Evolutionary conservation across 73 alveolate species (phyloP).

Genomic region (Tetrahymena borealis): DNA sequence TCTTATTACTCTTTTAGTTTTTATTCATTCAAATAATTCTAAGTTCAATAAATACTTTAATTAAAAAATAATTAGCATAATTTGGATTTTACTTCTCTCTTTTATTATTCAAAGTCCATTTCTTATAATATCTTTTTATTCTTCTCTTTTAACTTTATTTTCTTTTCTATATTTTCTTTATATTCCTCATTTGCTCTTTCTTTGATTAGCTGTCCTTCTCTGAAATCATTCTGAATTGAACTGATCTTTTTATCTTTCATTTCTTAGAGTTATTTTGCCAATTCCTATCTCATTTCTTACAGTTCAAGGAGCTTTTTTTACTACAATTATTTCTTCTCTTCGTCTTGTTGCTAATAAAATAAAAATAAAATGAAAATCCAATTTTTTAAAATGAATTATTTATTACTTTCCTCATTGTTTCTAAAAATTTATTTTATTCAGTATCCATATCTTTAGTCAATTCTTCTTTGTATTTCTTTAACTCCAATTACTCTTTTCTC

Average conservation of each 20-base stretch:
- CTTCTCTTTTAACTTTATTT: not conserved
- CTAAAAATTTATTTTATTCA: not conserved
- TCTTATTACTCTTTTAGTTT: not conserved
- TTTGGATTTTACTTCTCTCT: not conserved
- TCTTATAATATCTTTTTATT: not conserved
- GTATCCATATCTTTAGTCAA: not conserved
- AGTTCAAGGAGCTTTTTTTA: not conserved
- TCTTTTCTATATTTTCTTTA: not conserved
- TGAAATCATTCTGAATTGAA: not conserved
- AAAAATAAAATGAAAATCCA: not conserved
- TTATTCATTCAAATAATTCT: not conserved
- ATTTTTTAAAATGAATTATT: not conserved
- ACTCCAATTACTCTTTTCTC: not conserved
- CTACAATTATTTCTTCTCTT: not conserved
- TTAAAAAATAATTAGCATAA: not conserved
- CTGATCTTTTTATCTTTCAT: not conserved
- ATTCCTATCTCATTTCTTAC: not conserved
- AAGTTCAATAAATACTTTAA: not conserved
- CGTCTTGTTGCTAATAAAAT: not conserved
- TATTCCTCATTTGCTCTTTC: not conserved
- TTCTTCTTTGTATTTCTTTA: not conserved
- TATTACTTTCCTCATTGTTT: not conserved
- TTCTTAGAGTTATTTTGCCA: not conserved
- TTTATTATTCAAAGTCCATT: not conserved
- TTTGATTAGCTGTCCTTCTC: not conserved